Conservation (phyloP, 192 early-diverging fungal genomes). For the Mortierella claussenii region DNA sequence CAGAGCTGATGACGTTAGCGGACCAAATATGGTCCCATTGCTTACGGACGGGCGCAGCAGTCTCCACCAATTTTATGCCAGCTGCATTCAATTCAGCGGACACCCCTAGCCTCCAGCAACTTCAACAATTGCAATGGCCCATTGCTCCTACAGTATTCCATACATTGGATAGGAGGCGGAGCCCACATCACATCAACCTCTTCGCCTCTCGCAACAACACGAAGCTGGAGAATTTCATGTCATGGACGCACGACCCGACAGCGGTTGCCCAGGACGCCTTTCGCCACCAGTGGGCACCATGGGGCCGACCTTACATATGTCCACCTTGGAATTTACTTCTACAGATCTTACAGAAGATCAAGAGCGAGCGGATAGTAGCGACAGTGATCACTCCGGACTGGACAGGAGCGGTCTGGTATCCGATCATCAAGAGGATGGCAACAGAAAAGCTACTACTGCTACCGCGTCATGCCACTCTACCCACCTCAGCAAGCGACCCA, state of each 20-base stretch:
- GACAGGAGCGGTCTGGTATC: slow-evolving; percentile 18
- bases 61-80: slow-evolving; percentile 23
- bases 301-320: slow-evolving; percentile 10
- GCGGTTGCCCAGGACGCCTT: slow-evolving; percentile 9
- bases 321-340: slow-evolving; percentile 30
- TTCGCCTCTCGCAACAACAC: slow-evolving; percentile 11
- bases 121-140: slow-evolving; percentile 35
- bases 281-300: background rate
- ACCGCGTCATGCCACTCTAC: no score
- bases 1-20: slow-evolving; percentile 27
- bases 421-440: background rate
- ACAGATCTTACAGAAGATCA: slow-evolving; percentile 1
- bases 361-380: background rate
- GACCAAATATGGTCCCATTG: slow-evolving; percentile 23
- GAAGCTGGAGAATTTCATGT: slow-evolving; percentile 14
- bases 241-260: slow-evolving; percentile 13
- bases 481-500: no score
- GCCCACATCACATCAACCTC: slow-evolving; percentile 9
- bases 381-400: slow-evolving; percentile 16
- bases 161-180: slow-evolving; percentile 1
- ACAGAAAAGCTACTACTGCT: no score
- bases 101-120: slow-evolving; percentile 19
- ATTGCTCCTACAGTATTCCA: slow-evolving; percentile 11
- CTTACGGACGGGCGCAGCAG: slow-evolving; percentile 21
- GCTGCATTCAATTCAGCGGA: slow-evolving; percentile 39